These are phyloP conservation scores for Dalechampia spathulata DNA, from an alignment of 441 rosid species.

Conservation along the genomic window DNA sequence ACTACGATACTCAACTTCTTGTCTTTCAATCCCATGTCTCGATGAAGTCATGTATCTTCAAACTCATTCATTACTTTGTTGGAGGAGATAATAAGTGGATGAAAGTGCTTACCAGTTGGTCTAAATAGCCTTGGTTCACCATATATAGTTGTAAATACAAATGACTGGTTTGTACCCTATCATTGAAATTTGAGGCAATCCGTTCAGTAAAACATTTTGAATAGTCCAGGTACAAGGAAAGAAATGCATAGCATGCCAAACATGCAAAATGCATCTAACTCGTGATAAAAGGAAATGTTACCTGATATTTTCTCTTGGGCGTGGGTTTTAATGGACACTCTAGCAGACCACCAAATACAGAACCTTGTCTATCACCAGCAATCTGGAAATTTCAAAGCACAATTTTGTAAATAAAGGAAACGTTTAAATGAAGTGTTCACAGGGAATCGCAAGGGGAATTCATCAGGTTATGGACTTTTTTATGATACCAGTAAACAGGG, in stretches of 20 bases:
- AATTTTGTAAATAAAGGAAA: conserved; percentile 10
- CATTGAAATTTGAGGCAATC: no score
- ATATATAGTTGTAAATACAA: conserved; percentile 84
- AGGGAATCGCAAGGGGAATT: background rate
- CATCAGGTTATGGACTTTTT: conserved; percentile 1
- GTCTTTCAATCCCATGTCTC: background rate
- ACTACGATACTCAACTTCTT: background rate
- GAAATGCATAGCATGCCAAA: background rate
- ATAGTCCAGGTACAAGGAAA: background rate
- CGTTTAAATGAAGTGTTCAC: background rate
- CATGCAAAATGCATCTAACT: background rate
- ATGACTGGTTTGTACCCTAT: conserved; percentile 78
- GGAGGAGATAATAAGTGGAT: background rate
- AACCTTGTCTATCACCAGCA: conserved; percentile 82
- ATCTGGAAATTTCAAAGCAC: conserved; percentile 43
- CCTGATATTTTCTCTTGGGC: conserved; percentile 93
- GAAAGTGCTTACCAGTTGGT: conserved; percentile 61
- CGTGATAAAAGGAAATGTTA: conserved; percentile 9
- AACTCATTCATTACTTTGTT: background rate
- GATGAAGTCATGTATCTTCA: background rate
- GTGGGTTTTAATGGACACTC: conserved; percentile 82
- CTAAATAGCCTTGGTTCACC: conserved; percentile 94
- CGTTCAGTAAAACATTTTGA: conserved; percentile 1
- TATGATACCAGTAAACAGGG: conserved; percentile 72
- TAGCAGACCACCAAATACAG: conserved; percentile 76